These are phyloP conservation scores for Babesia bovis DNA, from an alignment of 169 alveolate genomes.

Conservation along the genomic window DNA sequence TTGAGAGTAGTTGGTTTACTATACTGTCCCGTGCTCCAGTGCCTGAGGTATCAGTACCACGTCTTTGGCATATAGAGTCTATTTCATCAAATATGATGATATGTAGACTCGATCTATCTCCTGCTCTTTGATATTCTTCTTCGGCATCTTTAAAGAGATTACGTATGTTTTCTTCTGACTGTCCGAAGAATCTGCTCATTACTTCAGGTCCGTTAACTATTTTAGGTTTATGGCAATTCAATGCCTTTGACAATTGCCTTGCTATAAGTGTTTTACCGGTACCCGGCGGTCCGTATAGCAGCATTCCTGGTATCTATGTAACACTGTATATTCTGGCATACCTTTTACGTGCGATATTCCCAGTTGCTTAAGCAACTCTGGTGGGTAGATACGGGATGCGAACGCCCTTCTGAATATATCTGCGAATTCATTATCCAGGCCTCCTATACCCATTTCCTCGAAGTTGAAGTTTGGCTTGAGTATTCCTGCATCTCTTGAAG, in stretches of 20 bases:
- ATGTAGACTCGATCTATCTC: slow-evolving; percentile 95
- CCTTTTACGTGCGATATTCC: slow-evolving; percentile 98
- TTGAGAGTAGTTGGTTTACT: slow-evolving; percentile 96
- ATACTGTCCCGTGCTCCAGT: slow-evolving; percentile 94
- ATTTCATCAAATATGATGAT: slow-evolving; percentile 98
- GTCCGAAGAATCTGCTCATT: slow-evolving; percentile 96
- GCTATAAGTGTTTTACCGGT: slow-evolving; percentile 99
- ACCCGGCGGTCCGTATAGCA: slow-evolving; percentile 99
- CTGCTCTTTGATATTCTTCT: slow-evolving; percentile 87
- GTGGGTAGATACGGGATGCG: slow-evolving; percentile 98
- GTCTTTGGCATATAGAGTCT: slow-evolving; percentile 97
- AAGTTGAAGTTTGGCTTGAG: slow-evolving; percentile 85
- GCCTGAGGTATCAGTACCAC: slow-evolving; percentile 92
- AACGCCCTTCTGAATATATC: slow-evolving; percentile 99
- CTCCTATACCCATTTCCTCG: slow-evolving; percentile 90
- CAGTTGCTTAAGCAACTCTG: slow-evolving; percentile 91
- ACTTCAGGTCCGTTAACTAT: slow-evolving; percentile 90
- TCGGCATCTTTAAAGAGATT: slow-evolving; percentile 97
- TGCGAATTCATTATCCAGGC: slow-evolving; percentile 92
- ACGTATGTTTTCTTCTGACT: slow-evolving; percentile 97
- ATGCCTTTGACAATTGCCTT: slow-evolving; percentile 94
- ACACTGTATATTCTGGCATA: neutral
- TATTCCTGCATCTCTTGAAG: slow-evolving; percentile 34
- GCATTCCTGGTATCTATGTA: slow-evolving; percentile 79
- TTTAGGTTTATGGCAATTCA: slow-evolving; percentile 94